Percentiles rank a stretch among this genome's conserved stretches.
Conservation (phyloP, 345 rosid species). For the Toxicodendron radicans region DNA sequence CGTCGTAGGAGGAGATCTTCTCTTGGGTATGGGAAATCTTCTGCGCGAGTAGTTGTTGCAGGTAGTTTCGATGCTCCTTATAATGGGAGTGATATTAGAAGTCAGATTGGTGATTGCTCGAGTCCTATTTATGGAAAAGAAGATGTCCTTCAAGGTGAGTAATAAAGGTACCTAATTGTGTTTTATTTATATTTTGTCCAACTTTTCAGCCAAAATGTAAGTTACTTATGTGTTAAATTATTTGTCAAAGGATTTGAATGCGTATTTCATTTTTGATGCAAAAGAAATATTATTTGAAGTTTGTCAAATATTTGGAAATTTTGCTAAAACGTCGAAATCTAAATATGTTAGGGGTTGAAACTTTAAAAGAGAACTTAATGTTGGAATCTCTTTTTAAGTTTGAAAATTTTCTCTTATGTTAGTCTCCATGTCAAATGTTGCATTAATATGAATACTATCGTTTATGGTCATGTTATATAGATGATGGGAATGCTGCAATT, state of each 20-base stretch:
- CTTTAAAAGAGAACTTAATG: neutral
- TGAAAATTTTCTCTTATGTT: neutral
- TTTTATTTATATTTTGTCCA: neutral
- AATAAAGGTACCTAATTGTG: neutral
- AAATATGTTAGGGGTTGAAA: neutral
- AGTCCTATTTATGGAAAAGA: slow-evolving; percentile 32
- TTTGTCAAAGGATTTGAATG: neutral
- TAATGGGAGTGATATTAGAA: slow-evolving; percentile 27
- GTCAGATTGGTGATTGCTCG: slow-evolving; percentile 29
- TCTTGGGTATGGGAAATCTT: slow-evolving; percentile 35
- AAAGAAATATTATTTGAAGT: neutral
- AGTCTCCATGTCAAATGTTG: neutral
- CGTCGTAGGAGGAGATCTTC: slow-evolving; percentile 45
- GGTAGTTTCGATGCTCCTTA: slow-evolving; percentile 22
- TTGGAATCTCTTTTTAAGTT: neutral
- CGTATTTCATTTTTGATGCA: neutral
- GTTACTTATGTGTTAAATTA: neutral
- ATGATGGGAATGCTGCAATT: slow-evolving; percentile 27
- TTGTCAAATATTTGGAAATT: neutral
- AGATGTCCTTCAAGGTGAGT: slow-evolving; percentile 41
- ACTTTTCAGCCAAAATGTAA: neutral
- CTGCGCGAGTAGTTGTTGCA: slow-evolving; percentile 24
- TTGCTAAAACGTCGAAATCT: neutral
- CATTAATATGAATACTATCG: slow-evolving; percentile 21
- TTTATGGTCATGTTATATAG: slow-evolving; percentile 27